Evolutionary conservation across 805 yeast genomes (phyloP), one percentile per base, ranked within the genome.

Genomic region (Saccharomyces paradoxus): DNA sequence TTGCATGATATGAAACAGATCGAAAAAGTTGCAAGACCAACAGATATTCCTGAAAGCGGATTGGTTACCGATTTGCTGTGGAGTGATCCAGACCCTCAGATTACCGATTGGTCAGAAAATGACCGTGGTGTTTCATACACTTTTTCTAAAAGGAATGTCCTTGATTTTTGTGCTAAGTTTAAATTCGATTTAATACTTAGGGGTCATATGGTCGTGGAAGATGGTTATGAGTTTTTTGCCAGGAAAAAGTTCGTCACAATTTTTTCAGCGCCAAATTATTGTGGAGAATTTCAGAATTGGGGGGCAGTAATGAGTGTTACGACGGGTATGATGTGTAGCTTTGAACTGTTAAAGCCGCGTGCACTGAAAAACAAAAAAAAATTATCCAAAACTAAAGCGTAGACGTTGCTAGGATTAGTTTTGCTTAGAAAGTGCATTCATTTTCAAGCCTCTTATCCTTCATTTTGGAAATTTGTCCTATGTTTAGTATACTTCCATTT

Each of bases 121-220:
- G 95, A 87, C 66, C 77, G 95, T 54, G 95, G 95, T 50, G 94
- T 87, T 2, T 84, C 90, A 0, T 87, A 82, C 63, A 81, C 89
- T 58, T 87, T 87, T 70, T 87, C 87, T 41, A 81, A 80, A 61
- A 82, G 77, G 54, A 83, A 84, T 57, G 89, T 87, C 2, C 81
- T 81, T 54, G 78, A 79, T 59, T 87, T 87, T 62, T 82, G 86
- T 63, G 68, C 78, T 22, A 74, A 74, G 37, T 86, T 87, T 68
- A 80, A 82, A 55, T 83, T 87, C 70, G 95, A 87, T 70, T 70
- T 87, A 63, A 79, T 87, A 57, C 87, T 85, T 32, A 74, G 95
- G 63, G 95, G 92, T 7, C 95, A 87, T 67, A 87, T 87, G 95
- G 94, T 87, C 48, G 95, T 87, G 50, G 92, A 87, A 68, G 92